These are phyloP conservation scores for Psidium friedrichsthalianum DNA, from an alignment of 345 rosid genomes.

Conservation along the genomic window DNA sequence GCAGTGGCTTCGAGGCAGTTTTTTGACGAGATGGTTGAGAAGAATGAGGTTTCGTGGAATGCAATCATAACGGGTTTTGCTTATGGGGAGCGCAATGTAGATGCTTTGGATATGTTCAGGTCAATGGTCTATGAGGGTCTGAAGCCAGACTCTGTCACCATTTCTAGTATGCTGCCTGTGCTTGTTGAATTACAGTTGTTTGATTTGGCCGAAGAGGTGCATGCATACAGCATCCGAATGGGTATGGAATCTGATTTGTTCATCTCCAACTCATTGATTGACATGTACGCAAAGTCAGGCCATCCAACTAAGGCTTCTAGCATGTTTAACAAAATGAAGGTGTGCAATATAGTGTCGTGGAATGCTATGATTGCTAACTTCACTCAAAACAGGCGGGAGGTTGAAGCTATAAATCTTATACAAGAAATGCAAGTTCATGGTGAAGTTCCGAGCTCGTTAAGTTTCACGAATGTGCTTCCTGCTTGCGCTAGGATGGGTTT, in stretches of 20 bases:
- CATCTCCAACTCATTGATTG: slow-evolving; percentile 37
- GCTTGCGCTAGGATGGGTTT: slow-evolving; percentile 27
- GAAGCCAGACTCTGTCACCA: slow-evolving; percentile 26
- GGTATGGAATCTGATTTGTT: slow-evolving; percentile 28
- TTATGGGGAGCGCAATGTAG: slow-evolving; percentile 6
- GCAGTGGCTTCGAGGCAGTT: slow-evolving; percentile 13
- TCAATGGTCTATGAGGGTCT: slow-evolving; percentile 21
- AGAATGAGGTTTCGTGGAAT: slow-evolving; percentile 38
- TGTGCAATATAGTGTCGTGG: slow-evolving; percentile 35
- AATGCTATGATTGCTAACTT: slow-evolving; percentile 46
- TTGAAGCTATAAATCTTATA: slow-evolving; percentile 19
- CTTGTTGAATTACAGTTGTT: slow-evolving; percentile 22
- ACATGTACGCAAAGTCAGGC: slow-evolving; percentile 40
- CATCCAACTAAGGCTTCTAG: slow-evolving; percentile 10
- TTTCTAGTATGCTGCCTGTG: slow-evolving; percentile 31
- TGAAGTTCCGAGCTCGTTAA: slow-evolving; percentile 22
- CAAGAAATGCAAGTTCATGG: slow-evolving; percentile 31
- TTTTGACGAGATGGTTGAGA: slow-evolving; percentile 27
- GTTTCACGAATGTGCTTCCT: slow-evolving; percentile 31
- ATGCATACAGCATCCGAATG: slow-evolving; percentile 27
- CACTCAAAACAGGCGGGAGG: slow-evolving; percentile 25
- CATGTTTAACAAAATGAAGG: slow-evolving; percentile 14
- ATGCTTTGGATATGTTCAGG: slow-evolving; percentile 24
- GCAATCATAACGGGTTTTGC: slow-evolving; percentile 22
- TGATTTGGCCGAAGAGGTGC: slow-evolving; percentile 28